Evolutionary conservation across 805 yeast species (phyloP).

Genomic region (Yamadazyma paraphyllophila): DNA sequence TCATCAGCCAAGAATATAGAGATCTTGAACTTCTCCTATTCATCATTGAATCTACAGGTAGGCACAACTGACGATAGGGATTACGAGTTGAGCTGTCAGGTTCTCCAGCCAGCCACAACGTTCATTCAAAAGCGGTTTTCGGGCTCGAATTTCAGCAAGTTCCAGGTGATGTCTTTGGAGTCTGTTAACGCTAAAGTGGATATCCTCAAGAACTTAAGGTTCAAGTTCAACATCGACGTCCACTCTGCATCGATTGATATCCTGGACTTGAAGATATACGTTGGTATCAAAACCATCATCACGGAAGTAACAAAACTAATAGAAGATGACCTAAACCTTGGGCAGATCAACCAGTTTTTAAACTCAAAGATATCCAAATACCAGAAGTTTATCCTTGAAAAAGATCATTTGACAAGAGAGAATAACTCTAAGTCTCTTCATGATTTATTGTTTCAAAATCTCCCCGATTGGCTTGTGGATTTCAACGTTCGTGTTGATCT

Average conservation of each 20-base stretch:
- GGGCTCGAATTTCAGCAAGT: not conserved
- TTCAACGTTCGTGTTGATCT: slow-evolving; percentile 17
- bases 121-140: slow-evolving; percentile 27
- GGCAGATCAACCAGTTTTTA: slow-evolving; percentile 27
- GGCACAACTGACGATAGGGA: slow-evolving; percentile 29
- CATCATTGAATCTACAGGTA: slow-evolving; percentile 33
- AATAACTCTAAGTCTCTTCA: not conserved
- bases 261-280: slow-evolving; percentile 27
- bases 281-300: slow-evolving; percentile 32
- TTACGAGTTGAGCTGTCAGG: slow-evolving; percentile 34
- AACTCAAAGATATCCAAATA: slow-evolving; percentile 21
- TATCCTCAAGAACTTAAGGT: slow-evolving; percentile 27
- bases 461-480: slow-evolving; percentile 37
- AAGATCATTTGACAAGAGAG: not conserved
- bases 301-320: slow-evolving; percentile 23
- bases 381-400: slow-evolving; percentile 3
- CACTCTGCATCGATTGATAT: slow-evolving; percentile 24
- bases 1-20: slow-evolving; percentile 10
- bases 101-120: slow-evolving; percentile 30
- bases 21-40: slow-evolving; percentile 32
- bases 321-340: slow-evolving; percentile 24
- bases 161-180: slow-evolving; percentile 3
- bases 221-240: slow-evolving; percentile 20
- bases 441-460: slow-evolving; percentile 18
- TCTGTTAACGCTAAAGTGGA: slow-evolving; percentile 12